Conservation (phyloP, 768 basidiomycete genomes). For the Phaeotremella skinneri region DNA sequence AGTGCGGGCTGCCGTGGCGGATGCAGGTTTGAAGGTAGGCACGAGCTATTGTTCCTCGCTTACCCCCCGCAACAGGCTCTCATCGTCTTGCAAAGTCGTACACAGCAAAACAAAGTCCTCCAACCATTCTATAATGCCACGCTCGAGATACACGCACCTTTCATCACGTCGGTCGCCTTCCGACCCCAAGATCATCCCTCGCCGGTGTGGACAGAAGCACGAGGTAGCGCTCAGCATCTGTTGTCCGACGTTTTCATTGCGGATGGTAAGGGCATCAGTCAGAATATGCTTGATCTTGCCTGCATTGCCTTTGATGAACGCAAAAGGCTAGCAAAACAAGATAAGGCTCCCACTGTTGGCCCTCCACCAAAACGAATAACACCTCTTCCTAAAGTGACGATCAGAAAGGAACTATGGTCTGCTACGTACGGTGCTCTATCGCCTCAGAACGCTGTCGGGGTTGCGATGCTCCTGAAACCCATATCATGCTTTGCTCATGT, state of each 20-base stretch:
- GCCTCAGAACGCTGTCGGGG: slow-evolving; percentile 60
- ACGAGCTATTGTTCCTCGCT: not conserved
- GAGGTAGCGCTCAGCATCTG: slow-evolving; percentile 55
- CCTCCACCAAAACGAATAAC: slow-evolving; percentile 19
- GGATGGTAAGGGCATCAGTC: slow-evolving; percentile 47
- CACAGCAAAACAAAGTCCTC: slow-evolving; percentile 11
- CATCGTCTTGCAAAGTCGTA: not conserved
- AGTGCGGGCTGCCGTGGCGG: slow-evolving; percentile 63
- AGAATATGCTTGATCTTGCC: slow-evolving; percentile 37
- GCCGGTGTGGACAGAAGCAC: slow-evolving; percentile 55
- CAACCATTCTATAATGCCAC: slow-evolving; percentile 37
- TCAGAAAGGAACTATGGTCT: slow-evolving; percentile 68
- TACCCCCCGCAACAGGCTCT: slow-evolving; percentile 23
- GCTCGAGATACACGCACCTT: slow-evolving; percentile 59
- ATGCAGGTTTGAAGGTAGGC: slow-evolving; percentile 65
- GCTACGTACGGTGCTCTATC: slow-evolving; percentile 63
- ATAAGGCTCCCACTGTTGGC: slow-evolving; percentile 5
- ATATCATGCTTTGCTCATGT: slow-evolving; percentile 66
- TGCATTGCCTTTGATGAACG: slow-evolving; percentile 36
- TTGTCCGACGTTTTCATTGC: slow-evolving; percentile 43
- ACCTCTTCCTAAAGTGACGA: slow-evolving; percentile 34
- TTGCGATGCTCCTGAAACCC: slow-evolving; percentile 61
- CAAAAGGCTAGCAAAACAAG: slow-evolving; percentile 17
- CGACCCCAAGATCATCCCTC: slow-evolving; percentile 52
- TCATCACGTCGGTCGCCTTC: slow-evolving; percentile 58